Evolutionary conservation across 2,329 filamentous ascomycete genomes (phyloP).

Genomic region (Claviceps sp.): DNA sequence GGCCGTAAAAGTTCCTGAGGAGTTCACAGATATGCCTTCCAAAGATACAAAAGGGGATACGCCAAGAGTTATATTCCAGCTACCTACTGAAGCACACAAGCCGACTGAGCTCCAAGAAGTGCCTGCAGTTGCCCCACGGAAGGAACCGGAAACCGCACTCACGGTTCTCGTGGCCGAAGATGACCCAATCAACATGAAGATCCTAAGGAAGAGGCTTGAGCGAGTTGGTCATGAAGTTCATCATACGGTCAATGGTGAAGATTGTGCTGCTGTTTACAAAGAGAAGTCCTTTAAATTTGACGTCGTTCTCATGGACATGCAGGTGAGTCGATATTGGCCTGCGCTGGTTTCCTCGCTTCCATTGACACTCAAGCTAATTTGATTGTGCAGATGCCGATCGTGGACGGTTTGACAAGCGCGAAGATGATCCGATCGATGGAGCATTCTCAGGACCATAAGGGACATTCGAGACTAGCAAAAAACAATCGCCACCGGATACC

Average conservation of each 20-base stretch:
- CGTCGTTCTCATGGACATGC: slow-evolving; percentile 83
- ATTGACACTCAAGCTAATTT: neutral
- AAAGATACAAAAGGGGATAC: slow-evolving; percentile 16
- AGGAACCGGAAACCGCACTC: slow-evolving; percentile 21
- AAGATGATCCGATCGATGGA: slow-evolving; percentile 73
- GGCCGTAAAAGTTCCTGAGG: slow-evolving; percentile 35
- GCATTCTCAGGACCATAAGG: slow-evolving; percentile 30
- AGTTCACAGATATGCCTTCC: slow-evolving; percentile 23
- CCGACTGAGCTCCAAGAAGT: slow-evolving; percentile 11
- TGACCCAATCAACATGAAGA: slow-evolving; percentile 74
- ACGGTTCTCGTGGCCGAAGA: slow-evolving; percentile 73
- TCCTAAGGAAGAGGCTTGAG: slow-evolving; percentile 67
- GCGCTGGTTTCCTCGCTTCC: neutral
- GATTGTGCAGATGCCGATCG: slow-evolving; percentile 68
- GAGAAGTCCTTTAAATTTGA: slow-evolving; percentile 54
- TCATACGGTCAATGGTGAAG: slow-evolving; percentile 70
- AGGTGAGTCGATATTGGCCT: slow-evolving; percentile 40
- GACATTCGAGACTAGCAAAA: slow-evolving; percentile 44
- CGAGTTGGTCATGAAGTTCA: slow-evolving; percentile 59
- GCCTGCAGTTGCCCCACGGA: slow-evolving; percentile 8
- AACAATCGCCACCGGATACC: slow-evolving; percentile 59
- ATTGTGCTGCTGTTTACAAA: slow-evolving; percentile 60
- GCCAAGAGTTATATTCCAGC: slow-evolving; percentile 27
- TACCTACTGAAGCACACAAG: slow-evolving; percentile 11
- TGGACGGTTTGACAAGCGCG: slow-evolving; percentile 69